A percentile compares a stretch with the other conserved stretches of the same genome.
These are phyloP conservation scores for Sporothrix mexicana DNA, from an alignment of 2,329 filamentous ascomycete genomes.

Conservation along the genomic window DNA sequence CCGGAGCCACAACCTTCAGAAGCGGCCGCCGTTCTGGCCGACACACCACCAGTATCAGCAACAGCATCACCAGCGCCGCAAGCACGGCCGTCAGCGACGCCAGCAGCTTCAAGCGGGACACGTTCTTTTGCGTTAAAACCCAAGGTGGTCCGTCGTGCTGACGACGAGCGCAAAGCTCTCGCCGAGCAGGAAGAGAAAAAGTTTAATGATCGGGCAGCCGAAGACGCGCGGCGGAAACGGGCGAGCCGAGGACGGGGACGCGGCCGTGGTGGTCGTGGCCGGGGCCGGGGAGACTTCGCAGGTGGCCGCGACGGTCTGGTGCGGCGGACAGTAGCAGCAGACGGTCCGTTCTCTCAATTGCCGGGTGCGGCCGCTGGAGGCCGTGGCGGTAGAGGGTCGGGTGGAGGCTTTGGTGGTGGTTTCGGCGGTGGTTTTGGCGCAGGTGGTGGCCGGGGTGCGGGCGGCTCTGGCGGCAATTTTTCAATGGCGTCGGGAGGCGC, in stretches of 20 bases:
- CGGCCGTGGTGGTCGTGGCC: slow-evolving; percentile 38
- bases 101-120: not conserved
- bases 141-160: slow-evolving; percentile 44
- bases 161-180: slow-evolving; percentile 47
- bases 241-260: slow-evolving; percentile 42
- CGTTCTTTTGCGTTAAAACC: slow-evolving; percentile 44
- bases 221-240: slow-evolving; percentile 43
- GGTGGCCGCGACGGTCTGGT: slow-evolving; percentile 41
- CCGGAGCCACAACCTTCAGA: slow-evolving; percentile 15
- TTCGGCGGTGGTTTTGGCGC: slow-evolving; percentile 34
- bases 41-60: slow-evolving; percentile 29
- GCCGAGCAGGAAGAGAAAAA: slow-evolving; percentile 46
- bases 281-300: slow-evolving; percentile 41
- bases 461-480: slow-evolving; percentile 40
- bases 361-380: slow-evolving; percentile 39
- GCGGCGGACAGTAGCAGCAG: slow-evolving; percentile 44
- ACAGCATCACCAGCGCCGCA: slow-evolving; percentile 4
- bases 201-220: slow-evolving; percentile 42
- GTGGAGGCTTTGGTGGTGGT: slow-evolving; percentile 32
- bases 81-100: slow-evolving; percentile 13
- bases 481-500: slow-evolving; percentile 38
- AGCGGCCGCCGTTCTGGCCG: not conserved
- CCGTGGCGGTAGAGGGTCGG: not conserved
- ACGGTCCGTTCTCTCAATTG: slow-evolving; percentile 47
- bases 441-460: slow-evolving; percentile 29